Conservation (phyloP, 2,329 filamentous ascomycete species). For the Colletotrichum echinochloae region DNA sequence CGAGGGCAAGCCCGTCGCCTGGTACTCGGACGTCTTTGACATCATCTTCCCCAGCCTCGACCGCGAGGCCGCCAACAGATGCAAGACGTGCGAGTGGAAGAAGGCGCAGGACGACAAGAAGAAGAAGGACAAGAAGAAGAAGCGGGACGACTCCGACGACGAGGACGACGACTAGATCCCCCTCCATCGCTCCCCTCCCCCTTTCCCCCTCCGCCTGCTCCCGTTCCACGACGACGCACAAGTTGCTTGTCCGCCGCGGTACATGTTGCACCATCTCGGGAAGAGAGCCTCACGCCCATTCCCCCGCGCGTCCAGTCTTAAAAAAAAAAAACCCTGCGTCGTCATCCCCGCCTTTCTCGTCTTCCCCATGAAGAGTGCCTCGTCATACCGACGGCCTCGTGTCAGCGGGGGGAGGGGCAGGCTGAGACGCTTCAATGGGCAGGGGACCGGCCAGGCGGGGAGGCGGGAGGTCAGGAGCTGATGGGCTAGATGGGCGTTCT, state of each 20-base stretch:
- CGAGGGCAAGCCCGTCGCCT: constrained; percentile 88
- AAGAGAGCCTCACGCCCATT: not conserved
- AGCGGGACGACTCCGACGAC: constrained; percentile 43
- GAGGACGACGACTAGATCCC: constrained; percentile 48
- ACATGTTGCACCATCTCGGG: no score
- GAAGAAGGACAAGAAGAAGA: constrained; percentile 39
- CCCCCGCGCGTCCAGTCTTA: not conserved
- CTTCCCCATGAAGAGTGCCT: not conserved
- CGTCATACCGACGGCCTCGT: not conserved
- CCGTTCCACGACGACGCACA: not conserved
- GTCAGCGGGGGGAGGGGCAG: not conserved
- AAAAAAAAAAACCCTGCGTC: not conserved
- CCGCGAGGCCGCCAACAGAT: constrained; percentile 77
- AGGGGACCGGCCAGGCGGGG: not conserved
- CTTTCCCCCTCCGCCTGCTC: not conserved
- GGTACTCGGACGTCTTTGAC: constrained; percentile 95
- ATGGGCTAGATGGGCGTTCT: not conserved
- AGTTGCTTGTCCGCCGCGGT: not conserved
- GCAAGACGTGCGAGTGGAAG: constrained; percentile 71
- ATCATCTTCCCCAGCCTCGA: constrained; percentile 89
- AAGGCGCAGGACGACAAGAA: constrained; percentile 58
- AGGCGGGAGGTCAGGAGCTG: not conserved
- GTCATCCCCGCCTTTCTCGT: not conserved
- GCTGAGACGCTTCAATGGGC: not conserved
- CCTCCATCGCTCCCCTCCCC: not conserved